phyloP scores from a whole-genome alignment of 495 filamentous ascomycete genomes.

The Neurospora intermedia region DNA sequence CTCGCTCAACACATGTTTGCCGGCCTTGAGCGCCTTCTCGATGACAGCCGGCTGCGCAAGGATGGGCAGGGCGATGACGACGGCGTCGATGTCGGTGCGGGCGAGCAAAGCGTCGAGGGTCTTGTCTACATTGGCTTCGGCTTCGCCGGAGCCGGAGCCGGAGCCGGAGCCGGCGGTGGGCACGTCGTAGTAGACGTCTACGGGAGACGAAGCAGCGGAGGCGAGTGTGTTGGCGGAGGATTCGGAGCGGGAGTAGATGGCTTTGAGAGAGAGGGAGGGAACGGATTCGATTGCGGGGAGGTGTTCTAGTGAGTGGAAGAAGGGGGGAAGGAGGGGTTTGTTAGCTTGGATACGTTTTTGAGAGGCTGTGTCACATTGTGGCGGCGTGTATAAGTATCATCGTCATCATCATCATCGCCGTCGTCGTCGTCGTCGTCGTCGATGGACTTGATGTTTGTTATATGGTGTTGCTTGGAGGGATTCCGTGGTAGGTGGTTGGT shows the following conservation, averaged over 20 bases:
- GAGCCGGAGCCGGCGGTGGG: constrained; percentile 36
- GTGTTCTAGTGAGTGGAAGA: constrained; percentile 13
- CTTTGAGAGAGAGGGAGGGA: constrained; percentile 38
- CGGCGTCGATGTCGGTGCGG: constrained; percentile 53
- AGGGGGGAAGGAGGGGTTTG: background rate
- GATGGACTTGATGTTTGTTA: background rate
- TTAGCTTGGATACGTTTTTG: background rate
- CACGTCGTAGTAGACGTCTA: constrained; percentile 46
- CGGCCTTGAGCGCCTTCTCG: constrained; percentile 46
- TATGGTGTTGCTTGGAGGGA: constrained; percentile 9
- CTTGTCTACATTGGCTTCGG: constrained; percentile 10
- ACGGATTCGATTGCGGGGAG: constrained; percentile 41
- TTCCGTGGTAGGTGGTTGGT: background rate
- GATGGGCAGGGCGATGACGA: constrained; percentile 62
- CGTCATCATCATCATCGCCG: background rate
- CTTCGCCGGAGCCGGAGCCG: constrained; percentile 24
- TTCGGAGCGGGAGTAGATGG: constrained; percentile 52
- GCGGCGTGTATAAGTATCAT: background rate
- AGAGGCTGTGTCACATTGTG: background rate
- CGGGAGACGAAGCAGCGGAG: constrained; percentile 15
- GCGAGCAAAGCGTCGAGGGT: constrained; percentile 49
- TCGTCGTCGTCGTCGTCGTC: too few species aligned
- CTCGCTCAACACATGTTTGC: constrained; percentile 72
- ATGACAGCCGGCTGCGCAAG: constrained; percentile 46
- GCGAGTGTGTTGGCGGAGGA: constrained; percentile 27